Percentiles rank a stretch among this genome's conserved stretches.
phyloP scores from a whole-genome alignment of 208 protist species.

The Tritrichomonas foetus region DNA sequence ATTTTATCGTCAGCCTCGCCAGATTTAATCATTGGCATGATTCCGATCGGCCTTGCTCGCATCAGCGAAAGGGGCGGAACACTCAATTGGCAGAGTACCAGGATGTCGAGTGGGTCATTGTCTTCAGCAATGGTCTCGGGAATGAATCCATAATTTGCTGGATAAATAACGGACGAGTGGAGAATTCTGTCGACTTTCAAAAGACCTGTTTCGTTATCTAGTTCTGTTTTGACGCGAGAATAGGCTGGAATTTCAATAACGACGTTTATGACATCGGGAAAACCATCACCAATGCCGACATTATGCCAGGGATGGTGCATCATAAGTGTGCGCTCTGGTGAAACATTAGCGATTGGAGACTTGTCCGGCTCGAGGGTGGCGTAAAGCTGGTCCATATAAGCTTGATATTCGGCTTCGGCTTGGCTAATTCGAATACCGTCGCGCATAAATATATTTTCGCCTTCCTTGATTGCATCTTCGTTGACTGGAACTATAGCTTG shows the following conservation, averaged over 20 bases:
- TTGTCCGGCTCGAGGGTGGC: not conserved
- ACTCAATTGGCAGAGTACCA: not conserved
- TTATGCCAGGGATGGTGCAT: not conserved
- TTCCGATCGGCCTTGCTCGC: not conserved
- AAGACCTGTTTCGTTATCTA: slow-evolving; percentile 4
- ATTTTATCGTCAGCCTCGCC: slow-evolving; percentile 23
- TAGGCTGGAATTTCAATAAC: slow-evolving; percentile 9
- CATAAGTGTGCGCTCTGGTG: not conserved
- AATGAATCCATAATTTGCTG: slow-evolving; percentile 31
- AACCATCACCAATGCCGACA: not conserved
- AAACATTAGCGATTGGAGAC: not conserved
- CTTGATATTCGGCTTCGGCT: not conserved
- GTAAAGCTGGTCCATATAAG: not conserved
- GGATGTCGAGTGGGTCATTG: not conserved
- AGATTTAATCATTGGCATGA: slow-evolving; percentile 4
- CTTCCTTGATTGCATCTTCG: too few relatives aligned
- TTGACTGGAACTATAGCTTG: too few relatives aligned
- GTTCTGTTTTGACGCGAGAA: slow-evolving; percentile 33
- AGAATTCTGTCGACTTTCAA: slow-evolving; percentile 5
- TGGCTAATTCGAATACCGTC: not conserved
- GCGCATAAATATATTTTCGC: too few relatives aligned
- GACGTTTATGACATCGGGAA: not conserved
- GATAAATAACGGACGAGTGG: slow-evolving; percentile 1
- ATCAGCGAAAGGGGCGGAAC: slow-evolving; percentile 12
- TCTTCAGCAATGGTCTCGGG: slow-evolving; percentile 3